Conservation (phyloP, 208 protist species). For the Wallacemonas sp. region DNA sequence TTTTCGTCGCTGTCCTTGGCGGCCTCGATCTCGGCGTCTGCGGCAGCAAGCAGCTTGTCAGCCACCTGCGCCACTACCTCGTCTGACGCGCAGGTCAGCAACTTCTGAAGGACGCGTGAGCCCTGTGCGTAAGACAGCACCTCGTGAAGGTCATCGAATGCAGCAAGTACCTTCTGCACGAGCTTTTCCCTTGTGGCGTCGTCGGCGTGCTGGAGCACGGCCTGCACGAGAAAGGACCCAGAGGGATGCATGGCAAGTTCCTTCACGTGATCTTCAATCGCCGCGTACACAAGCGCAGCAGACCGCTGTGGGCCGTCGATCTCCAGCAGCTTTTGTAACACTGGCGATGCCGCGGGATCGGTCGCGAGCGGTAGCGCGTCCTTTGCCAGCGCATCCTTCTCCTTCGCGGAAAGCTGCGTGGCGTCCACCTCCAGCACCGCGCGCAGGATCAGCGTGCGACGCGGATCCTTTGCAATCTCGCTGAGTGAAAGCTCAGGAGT, state of each 20-base stretch:
- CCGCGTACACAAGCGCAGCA: slow-evolving; percentile 10
- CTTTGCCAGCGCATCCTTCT: slow-evolving; percentile 16
- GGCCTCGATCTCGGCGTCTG: slow-evolving; percentile 19
- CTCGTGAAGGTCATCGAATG: slow-evolving; percentile 50
- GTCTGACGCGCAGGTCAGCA: slow-evolving; percentile 70
- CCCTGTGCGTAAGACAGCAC: slow-evolving; percentile 66
- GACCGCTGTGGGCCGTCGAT: slow-evolving; percentile 33
- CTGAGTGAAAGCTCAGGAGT: slow-evolving; percentile 13
- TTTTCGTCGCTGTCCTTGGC: slow-evolving; percentile 10
- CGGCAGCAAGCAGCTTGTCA: slow-evolving; percentile 33
- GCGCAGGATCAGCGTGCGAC: slow-evolving; percentile 73
- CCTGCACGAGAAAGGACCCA: slow-evolving; percentile 74
- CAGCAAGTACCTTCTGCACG: slow-evolving; percentile 26
- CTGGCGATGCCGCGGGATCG: slow-evolving; percentile 67
- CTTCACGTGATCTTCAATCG: slow-evolving; percentile 1
- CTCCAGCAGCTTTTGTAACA: slow-evolving; percentile 82
- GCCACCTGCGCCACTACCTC: slow-evolving; percentile 49
- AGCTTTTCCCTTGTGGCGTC: slow-evolving; percentile 43
- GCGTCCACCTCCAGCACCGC: slow-evolving; percentile 61
- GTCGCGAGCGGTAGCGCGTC: slow-evolving; percentile 47
- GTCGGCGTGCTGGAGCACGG: slow-evolving; percentile 49
- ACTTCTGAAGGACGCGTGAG: slow-evolving; percentile 85
- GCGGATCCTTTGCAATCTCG: slow-evolving; percentile 53
- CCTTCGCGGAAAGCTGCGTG: slow-evolving; percentile 14
- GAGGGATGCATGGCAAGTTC: slow-evolving; percentile 53